These are phyloP conservation scores for Ceratobasidium papillatum DNA, from an alignment of 1,284 basidiomycete species.

Conservation along the genomic window DNA sequence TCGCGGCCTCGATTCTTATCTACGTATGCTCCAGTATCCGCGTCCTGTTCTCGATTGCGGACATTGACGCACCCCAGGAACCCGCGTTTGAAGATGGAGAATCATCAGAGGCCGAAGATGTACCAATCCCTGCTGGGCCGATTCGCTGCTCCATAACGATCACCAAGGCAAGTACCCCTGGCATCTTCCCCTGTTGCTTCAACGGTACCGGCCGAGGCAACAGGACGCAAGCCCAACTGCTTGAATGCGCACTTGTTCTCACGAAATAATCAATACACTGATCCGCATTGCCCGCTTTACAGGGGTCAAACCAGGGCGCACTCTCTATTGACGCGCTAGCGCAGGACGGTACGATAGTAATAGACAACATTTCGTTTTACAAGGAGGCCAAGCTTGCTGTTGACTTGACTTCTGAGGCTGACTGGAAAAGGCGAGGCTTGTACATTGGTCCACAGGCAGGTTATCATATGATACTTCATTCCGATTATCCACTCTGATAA, in stretches of 20 bases:
- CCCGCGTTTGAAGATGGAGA: conserved; percentile 55
- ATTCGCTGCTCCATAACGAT: conserved; percentile 83
- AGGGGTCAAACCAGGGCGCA: conserved; percentile 60
- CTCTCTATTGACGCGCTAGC: conserved; percentile 82
- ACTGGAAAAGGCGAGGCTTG: conserved; percentile 89
- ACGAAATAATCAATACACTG: background rate
- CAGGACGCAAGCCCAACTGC: conserved; percentile 18
- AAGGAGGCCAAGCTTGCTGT: conserved; percentile 75
- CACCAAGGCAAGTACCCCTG: conserved; percentile 69
- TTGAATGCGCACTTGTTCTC: conserved; percentile 28
- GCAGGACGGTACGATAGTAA: conserved; percentile 83
- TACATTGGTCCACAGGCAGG: conserved; percentile 91
- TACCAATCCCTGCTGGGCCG: conserved; percentile 63
- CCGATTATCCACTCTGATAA: conserved; percentile 16
- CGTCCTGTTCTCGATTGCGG: conserved; percentile 84
- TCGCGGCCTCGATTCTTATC: background rate
- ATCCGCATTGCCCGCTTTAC: conserved; percentile 6
- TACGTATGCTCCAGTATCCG: conserved; percentile 63
- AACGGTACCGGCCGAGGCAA: background rate
- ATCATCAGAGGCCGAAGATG: conserved; percentile 56
- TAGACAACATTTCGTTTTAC: conserved; percentile 93
- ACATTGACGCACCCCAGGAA: conserved; percentile 61
- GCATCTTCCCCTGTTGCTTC: background rate
- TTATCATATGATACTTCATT: conserved; percentile 43
- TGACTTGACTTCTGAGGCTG: conserved; percentile 85